Evolutionary conservation across 768 basidiomycete genomes (phyloP), one percentile per base, ranked within the genome.

Genomic region (Trametes punicea): DNA sequence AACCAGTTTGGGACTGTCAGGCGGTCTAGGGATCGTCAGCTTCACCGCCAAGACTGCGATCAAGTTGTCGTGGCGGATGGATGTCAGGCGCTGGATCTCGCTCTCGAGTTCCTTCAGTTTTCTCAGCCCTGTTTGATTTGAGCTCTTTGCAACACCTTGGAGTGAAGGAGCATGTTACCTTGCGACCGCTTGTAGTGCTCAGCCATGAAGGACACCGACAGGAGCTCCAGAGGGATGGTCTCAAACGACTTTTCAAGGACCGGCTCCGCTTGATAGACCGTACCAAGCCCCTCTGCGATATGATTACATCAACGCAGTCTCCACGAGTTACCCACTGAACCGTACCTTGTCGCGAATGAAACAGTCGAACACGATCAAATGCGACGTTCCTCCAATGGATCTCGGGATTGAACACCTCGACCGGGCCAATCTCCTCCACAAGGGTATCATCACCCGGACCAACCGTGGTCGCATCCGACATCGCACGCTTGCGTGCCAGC

Each of bases 201-300:
- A 1, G 85, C 78, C 44, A 79, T 75, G 63, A 93, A 93, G 16
- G 77, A 77, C 21, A 90, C 76, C 5, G 82, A 72, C 62, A 84
- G 79, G 9, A 93, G 73, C 62, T 91, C 89, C 4, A 93, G 74
- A 23, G 85, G 82, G 15, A 82, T 69, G 2, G 78, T 77, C n/a
- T 73, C 73, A 55, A 78, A 73, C 56, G 54, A 47, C 46, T 56
- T 57, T 4, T 90, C 87, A 64, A 82, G 82, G 15, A 92, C 70
- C 7, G 90, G 90, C 57, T 90, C 88, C 0, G 88, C 90, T 51
- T 83, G 75, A 69, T 87, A 91, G 0, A 81, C 74, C 9, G 79
- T 83, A 1, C 87, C 88, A 27, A 90, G 72, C 39, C 76, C 77
- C 44, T 84, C 90, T 85, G 58, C 2, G n/a, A 25, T 52, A 46